Evolutionary conservation across 305 asterid genomes (phyloP), one percentile per base, ranked within the genome.

Genomic region (Caryopteris hybrid): DNA sequence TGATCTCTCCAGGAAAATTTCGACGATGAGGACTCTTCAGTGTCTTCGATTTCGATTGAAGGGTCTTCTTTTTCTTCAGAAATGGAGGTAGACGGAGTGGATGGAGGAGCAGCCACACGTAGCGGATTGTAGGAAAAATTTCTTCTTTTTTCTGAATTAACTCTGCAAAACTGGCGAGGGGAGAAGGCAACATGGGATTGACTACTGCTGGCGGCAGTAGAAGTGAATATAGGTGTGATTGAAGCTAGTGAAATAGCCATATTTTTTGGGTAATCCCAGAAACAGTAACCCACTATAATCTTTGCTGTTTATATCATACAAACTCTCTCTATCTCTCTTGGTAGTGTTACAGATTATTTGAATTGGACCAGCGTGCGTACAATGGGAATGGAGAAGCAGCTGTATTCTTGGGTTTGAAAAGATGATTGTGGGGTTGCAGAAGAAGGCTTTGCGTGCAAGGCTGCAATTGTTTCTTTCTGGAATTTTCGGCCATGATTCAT

Each of bases 1-100:
- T 91, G 95, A 69, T 91, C 98, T 62, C 96, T 81, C 99, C 99
- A 91, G 5, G 91, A 85, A 73, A 94, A 94, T 46, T 89, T 89
- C 1, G 85, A 72, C 0, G 88, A 79, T 3, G 86, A 72, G 50
- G n/a, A 70, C 13, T 90, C 88, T 70, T 78, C 91, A 17, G 60
- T 68, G 46, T 82, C 88, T 18, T 85, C 79, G 9, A 70, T 41
- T 23, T 78, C 80, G 52, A 73, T 66, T 21, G 47, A 14, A 1
- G 78, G 70, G 18, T 78, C 79, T 2, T 52, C 29, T 20, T 71
- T 77, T 60, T 73, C 79, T 43, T 61, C 72, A 50, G 72, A 81
- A 21, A 72, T 59, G 66, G 80, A 18, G 73, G 82, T 39, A 22
- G 78, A 43, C 0, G 93, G 81, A 27, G 77, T 60, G 11, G 84